Percentiles rank a stretch among this genome's conserved stretches.
Conservation (phyloP, 176 grass and related monocot species). For the Triticum urartu region DNA sequence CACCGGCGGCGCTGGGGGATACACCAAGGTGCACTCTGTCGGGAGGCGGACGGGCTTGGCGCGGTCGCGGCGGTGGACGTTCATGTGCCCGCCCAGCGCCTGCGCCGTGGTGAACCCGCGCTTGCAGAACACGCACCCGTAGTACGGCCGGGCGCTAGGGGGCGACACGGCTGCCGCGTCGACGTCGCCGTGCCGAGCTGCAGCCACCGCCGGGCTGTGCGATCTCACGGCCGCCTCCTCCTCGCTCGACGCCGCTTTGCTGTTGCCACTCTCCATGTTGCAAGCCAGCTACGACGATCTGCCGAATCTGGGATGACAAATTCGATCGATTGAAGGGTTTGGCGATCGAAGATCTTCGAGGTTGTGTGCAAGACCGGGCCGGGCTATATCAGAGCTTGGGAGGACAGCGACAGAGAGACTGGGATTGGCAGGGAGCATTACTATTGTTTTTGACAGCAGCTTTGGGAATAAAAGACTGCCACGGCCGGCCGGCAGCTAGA, state of each 20-base stretch:
- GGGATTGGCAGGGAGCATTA: not conserved
- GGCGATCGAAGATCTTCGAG: not conserved
- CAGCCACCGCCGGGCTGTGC: not conserved
- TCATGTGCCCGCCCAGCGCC: conserved; percentile 73
- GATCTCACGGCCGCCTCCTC: conserved; percentile 20
- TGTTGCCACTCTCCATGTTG: conserved; percentile 12
- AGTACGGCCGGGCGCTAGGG: conserved; percentile 35
- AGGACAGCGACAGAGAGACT: not conserved
- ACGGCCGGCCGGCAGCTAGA: conserved; percentile 23
- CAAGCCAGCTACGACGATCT: not conserved
- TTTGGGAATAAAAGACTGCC: not conserved
- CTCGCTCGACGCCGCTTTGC: conserved; percentile 30
- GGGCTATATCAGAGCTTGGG: not conserved
- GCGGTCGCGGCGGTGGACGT: conserved; percentile 64
- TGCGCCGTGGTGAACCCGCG: conserved; percentile 69
- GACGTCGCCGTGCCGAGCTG: not conserved
- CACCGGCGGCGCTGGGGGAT: not conserved
- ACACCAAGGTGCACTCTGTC: not conserved
- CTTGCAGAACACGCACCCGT: conserved; percentile 74
- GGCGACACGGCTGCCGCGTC: not conserved
- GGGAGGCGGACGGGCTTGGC: conserved; percentile 2
- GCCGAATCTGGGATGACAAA: not conserved
- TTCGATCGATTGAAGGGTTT: not conserved
- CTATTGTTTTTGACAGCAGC: not conserved
- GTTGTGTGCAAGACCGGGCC: not conserved